Percentiles rank a stretch among this genome's conserved stretches.
phyloP scores from a whole-genome alignment of 345 rosid genomes.

The Arabis alpina region DNA sequence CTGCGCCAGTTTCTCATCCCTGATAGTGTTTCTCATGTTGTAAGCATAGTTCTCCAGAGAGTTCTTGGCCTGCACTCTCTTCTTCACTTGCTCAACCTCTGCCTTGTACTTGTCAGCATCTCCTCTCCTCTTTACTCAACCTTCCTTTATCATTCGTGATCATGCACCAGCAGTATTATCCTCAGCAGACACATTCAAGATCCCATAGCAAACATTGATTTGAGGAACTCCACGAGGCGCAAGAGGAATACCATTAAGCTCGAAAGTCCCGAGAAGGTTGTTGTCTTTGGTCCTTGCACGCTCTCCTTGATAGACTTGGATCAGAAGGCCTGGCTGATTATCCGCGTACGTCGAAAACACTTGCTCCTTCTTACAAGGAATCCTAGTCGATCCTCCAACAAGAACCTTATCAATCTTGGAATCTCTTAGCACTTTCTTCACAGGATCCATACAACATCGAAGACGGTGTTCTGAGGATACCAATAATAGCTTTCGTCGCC shows the following conservation, averaged over 20 bases:
- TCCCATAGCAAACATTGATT: constrained; percentile 51
- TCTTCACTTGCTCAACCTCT: constrained; percentile 54
- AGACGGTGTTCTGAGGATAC: too few relatives aligned
- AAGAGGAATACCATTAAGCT: constrained; percentile 55
- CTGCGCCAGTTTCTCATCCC: constrained; percentile 45
- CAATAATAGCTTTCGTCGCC: too few relatives aligned
- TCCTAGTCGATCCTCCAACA: constrained; percentile 55
- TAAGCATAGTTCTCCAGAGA: constrained; percentile 51
- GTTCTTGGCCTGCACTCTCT: constrained; percentile 54
- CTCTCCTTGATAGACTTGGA: constrained; percentile 57
- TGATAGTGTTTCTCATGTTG: constrained; percentile 52
- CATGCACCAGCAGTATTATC: constrained; percentile 56
- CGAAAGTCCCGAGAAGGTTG: constrained; percentile 53
- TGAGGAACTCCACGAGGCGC: constrained; percentile 58
- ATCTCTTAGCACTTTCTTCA: constrained; percentile 51
- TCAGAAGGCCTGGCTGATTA: constrained; percentile 51
- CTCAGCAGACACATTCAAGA: constrained; percentile 50
- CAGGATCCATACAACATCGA: constrained; percentile 49
- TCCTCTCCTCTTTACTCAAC: constrained; percentile 51
- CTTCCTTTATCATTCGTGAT: constrained; percentile 56
- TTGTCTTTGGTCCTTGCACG: constrained; percentile 56
- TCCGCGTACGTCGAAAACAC: constrained; percentile 53
- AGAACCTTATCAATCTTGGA: constrained; percentile 50
- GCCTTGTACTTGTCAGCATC: constrained; percentile 56
- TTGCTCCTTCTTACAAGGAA: constrained; percentile 53